Conservation (phyloP, 2,329 filamentous ascomycete genomes). For the Exophiala sideris region DNA sequence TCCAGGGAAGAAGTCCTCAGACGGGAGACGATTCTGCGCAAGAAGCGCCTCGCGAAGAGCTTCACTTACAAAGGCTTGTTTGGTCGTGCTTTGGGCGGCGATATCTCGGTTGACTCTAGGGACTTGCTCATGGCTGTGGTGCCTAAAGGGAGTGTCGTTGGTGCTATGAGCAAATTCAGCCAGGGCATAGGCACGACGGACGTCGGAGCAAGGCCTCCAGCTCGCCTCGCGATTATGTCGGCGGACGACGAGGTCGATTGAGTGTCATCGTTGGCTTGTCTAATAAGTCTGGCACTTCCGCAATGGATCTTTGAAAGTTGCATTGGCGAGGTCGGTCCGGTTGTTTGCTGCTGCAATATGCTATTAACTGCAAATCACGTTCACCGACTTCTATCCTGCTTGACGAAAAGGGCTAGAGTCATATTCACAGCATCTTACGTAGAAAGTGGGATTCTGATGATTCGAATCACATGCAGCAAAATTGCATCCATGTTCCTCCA, state of each 20-base stretch:
- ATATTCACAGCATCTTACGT: too few species aligned
- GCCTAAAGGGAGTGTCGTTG: conserved; percentile 10
- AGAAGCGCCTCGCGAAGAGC: background rate
- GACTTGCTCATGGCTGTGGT: conserved; percentile 6
- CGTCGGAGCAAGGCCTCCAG: background rate
- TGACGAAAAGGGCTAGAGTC: too few species aligned
- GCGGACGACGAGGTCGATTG: conserved; percentile 7
- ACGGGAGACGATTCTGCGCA: conserved; percentile 1
- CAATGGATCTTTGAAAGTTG: background rate
- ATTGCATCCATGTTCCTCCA: too few species aligned
- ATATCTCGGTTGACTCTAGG: background rate
- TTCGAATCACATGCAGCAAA: too few species aligned
- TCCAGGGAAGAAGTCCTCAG: conserved; percentile 1
- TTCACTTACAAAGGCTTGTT: background rate
- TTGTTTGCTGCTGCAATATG: too few species aligned
- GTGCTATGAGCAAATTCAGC: conserved; percentile 8
- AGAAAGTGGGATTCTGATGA: too few species aligned
- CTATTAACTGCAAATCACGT: too few species aligned
- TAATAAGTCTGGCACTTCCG: background rate
- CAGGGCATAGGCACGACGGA: conserved; percentile 4
- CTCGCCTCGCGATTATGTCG: background rate
- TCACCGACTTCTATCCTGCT: too few species aligned
- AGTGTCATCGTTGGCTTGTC: background rate
- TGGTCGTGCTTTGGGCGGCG: background rate
- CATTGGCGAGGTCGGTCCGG: too few species aligned